Base-by-base conservation (phyloP, 306 rosid genomes). In the Ormosia semicastrata region DNA sequence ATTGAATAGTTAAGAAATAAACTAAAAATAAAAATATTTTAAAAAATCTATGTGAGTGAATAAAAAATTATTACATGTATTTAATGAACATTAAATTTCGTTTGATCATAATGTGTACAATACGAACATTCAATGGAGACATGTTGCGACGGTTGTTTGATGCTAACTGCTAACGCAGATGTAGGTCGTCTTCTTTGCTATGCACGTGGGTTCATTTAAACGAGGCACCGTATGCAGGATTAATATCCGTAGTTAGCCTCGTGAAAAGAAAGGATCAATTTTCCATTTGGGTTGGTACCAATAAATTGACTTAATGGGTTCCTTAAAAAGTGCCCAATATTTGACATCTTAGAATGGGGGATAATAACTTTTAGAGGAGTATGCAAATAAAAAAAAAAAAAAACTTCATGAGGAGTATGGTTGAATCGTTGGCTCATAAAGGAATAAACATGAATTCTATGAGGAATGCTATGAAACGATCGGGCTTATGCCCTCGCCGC, bases 171-270 rank as follows among this genome's bases (percentile, higher is more conserved):
- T 34, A 47, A 64, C 14, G 17, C 32, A 64, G 58, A 50, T 66
- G 66, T 8, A 66, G 66, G 57, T 50, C 32, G 65, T 41, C 66
- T 65, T 14, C 29, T 36, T 10, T 58, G 8, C 15, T 34, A 43
- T 56, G 46, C 83, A 70, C 46, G 64, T 79, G 64, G 53, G n/a
- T 79, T 59, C 77, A 46, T 79, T 79, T 59, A 70, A 78, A 79
- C 33, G 2, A 33, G 40, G 29, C 76, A 78, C 4, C 8, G 53
- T 66, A 53, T 39, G 67, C 4, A 6, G 0, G 32, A 73, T 62
- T 44, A 5, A 52, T 29, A 24, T 7, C 7, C 52, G 62, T 46
- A 3, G 71, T 8, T 60, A 32, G 71, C 15, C 46, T 62, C 81
- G 15, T 64, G 18, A 15, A 77, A 36, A 10, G 52, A 10, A 6